Evolutionary conservation across 768 basidiomycete species (phyloP), one percentile per base, ranked within the genome.

Genomic region (Collybiopsis confluens): DNA sequence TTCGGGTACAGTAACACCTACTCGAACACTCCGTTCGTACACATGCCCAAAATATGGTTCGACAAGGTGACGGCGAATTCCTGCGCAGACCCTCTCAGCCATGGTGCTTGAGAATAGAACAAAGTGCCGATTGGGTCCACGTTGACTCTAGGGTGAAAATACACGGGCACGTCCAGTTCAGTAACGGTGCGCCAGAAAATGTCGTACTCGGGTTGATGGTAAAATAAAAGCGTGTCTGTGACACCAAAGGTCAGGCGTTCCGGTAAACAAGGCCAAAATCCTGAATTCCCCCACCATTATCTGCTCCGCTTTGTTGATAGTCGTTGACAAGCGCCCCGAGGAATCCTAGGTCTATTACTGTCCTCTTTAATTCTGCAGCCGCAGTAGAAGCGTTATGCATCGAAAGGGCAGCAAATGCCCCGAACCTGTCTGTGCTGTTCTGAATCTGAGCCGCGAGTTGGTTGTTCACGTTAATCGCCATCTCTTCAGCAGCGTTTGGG

Each of bases 311-410:
- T 54, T 75, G 70, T 45, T 76, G 75, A 60, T 70, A 77, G 52
- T 77, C 74, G 47, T 77, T 77, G n/a, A 75, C 24, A 52, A 77
- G 54, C 8, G 69, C 74, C 4, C 74, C 74, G n/a, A 75, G 55
- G 26, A 75, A 70, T 15, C 75, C 75, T 1, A 76, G 65, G 36
- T 75, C 68, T 7, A 63, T 58, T 5, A 76, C 70, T 1, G 74
- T 52, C 27, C 74, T 69, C 7, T 66, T 67, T 18, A 77, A 60
- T 43, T 77, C 74, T 23, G 64, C 60, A 3, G 68, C 71, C 3
- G 74, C 75, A 16, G 58, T 59, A 2, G 70, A 68, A 16, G 74
- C 72, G 50, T 77, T 71, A 41, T 76, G 73, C 75, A 77, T 77
- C 4, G 74, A 63, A 10, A 77, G 52, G 3, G 74, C 61, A 11